These are phyloP conservation scores for Larix kaempferi DNA, from an alignment of 75 land plant species.

Conservation along the genomic window DNA sequence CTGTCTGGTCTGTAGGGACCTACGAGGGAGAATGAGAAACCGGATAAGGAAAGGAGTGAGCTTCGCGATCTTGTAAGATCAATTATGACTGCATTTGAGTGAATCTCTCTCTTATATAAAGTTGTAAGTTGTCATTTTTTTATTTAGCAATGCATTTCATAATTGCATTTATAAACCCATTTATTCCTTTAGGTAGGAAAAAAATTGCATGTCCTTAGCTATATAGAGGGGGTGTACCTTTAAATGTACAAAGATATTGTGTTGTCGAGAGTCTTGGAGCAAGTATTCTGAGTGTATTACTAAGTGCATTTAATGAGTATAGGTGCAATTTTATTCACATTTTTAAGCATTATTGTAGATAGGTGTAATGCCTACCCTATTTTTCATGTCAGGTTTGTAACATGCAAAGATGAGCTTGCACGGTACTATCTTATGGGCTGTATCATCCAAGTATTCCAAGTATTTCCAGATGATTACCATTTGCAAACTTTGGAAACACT, in stretches of 20 bases:
- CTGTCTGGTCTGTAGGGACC: constrained; percentile 90
- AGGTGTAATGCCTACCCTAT: neutral
- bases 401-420: constrained; percentile 99
- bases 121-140: neutral
- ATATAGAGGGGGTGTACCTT: constrained; percentile 97
- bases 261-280: constrained; percentile 90
- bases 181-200: constrained; percentile 78
- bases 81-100: neutral
- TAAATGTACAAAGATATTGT: constrained; percentile 92
- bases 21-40: constrained; percentile 86
- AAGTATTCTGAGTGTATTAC: constrained; percentile 36
- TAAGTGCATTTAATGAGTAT: neutral
- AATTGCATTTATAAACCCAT: neutral
- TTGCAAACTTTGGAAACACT: constrained; percentile 91
- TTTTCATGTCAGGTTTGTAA: constrained; percentile 74
- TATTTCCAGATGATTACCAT: constrained; percentile 99
- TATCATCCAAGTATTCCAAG: constrained; percentile 96
- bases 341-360: neutral
- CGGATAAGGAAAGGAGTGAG: constrained; percentile 96
- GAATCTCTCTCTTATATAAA: neutral
- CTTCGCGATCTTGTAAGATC: constrained; percentile 93
- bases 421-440: constrained; percentile 98
- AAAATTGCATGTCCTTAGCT: constrained; percentile 94
- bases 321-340: neutral
- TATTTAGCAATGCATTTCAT: neutral